A percentile compares a stretch with the other conserved stretches of the same genome.
Evolutionary conservation across 306 rosid genomes (phyloP).

Genomic region (Sesbania bispinosa): DNA sequence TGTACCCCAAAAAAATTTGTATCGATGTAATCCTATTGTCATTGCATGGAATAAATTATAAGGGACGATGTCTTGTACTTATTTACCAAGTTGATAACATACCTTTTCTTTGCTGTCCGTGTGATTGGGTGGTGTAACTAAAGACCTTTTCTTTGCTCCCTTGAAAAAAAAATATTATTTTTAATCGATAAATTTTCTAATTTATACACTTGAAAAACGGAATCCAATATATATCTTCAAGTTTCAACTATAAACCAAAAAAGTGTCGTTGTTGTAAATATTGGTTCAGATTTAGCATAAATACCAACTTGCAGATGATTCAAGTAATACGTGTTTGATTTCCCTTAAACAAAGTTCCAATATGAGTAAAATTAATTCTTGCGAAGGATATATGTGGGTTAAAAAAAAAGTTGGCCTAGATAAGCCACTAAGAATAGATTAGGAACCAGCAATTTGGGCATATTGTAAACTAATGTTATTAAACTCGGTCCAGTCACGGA

Average conservation of each 20-base stretch:
- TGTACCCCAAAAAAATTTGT: too few species aligned
- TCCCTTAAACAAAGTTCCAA: too few species aligned
- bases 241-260: neutral
- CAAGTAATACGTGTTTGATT: too few species aligned
- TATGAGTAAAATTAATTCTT: too few species aligned
- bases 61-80: neutral
- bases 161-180: neutral
- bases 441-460: too few species aligned
- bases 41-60: neutral
- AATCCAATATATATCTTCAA: neutral
- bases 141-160: neutral
- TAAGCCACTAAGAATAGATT: too few species aligned
- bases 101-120: neutral
- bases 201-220: neutral
- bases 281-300: neutral
- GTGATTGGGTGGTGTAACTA: neutral
- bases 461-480: too few species aligned
- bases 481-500: too few species aligned
- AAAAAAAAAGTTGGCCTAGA: too few species aligned
- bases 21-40: neutral
- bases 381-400: too few species aligned
- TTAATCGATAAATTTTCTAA: neutral
- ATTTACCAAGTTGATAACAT: neutral
- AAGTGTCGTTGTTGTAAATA: neutral
- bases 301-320: too few species aligned